phyloP scores from a whole-genome alignment of 2,329 filamentous ascomycete species.

The Pochonia chlamydosporia region DNA sequence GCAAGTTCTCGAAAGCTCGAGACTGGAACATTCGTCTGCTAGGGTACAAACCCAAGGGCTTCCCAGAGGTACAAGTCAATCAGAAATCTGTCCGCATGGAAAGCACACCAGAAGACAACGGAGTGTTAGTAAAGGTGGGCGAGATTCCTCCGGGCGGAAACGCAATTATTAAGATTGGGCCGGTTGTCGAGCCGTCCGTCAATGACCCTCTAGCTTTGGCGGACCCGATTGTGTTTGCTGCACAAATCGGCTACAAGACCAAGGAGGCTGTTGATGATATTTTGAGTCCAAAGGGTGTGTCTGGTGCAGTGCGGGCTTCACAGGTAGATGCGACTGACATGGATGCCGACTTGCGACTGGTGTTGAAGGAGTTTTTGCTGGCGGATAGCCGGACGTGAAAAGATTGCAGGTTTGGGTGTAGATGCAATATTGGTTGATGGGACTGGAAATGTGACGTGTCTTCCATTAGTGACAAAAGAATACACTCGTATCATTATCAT shows the following conservation, averaged over 20 bases:
- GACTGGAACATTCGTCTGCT: conserved; percentile 10
- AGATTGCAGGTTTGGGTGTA: background rate
- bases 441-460: too few relatives aligned
- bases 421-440: too few relatives aligned
- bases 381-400: conserved; percentile 7
- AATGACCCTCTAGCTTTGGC: conserved; percentile 12
- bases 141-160: conserved; percentile 7
- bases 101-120: background rate
- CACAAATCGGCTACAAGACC: conserved; percentile 10
- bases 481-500: too few relatives aligned
- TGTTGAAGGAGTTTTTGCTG: conserved; percentile 14
- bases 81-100: background rate
- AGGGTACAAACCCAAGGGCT: background rate
- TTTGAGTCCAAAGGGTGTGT: conserved; percentile 4
- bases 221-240: conserved; percentile 12
- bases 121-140: conserved; percentile 7
- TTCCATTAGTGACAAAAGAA: too few relatives aligned
- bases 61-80: background rate
- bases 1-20: background rate
- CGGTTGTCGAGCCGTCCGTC: conserved; percentile 8
- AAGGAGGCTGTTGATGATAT: conserved; percentile 14
- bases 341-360: conserved; percentile 13
- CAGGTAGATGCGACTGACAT: conserved; percentile 16
- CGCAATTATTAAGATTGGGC: conserved; percentile 8
- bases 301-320: conserved; percentile 8